Evolutionary conservation across 306 rosid genomes (phyloP).

Genomic region (Citrullus mucosospermus): DNA sequence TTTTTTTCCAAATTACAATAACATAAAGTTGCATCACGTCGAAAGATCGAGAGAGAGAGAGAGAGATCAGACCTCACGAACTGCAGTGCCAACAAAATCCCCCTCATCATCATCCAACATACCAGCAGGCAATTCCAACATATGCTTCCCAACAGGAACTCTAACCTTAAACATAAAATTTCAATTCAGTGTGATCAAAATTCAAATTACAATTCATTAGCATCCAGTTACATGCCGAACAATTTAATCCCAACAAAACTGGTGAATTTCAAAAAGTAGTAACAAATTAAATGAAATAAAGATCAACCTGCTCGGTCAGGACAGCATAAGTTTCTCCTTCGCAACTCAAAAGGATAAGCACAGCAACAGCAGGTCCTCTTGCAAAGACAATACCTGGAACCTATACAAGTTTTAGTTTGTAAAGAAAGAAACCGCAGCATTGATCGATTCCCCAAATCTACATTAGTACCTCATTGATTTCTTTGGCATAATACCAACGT

Average conservation of each 20-base stretch:
- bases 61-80: slow-evolving; percentile 56
- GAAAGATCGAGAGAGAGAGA: background rate
- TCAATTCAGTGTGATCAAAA: background rate
- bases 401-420: slow-evolving; percentile 37
- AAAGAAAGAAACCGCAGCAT: slow-evolving; percentile 14
- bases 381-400: slow-evolving; percentile 96
- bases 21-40: background rate
- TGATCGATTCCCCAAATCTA: background rate
- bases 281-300: background rate
- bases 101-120: slow-evolving; percentile 79
- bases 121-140: slow-evolving; percentile 95
- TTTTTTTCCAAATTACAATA: background rate
- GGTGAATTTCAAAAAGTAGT: background rate
- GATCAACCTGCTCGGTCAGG: slow-evolving; percentile 77
- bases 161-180: slow-evolving; percentile 47
- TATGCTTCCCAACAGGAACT: slow-evolving; percentile 66
- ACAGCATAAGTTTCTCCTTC: slow-evolving; percentile 75
- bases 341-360: slow-evolving; percentile 69
- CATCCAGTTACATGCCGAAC: background rate
- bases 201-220: background rate
- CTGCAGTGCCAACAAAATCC: slow-evolving; percentile 84
- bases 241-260: background rate
- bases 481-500: background rate
- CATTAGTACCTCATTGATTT: background rate
- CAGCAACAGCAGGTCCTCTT: slow-evolving; percentile 86